Percentiles rank a stretch among this genome's conserved stretches.
Conservation (phyloP, 257 asterid species). For the Nyctanthes arbortristis region DNA sequence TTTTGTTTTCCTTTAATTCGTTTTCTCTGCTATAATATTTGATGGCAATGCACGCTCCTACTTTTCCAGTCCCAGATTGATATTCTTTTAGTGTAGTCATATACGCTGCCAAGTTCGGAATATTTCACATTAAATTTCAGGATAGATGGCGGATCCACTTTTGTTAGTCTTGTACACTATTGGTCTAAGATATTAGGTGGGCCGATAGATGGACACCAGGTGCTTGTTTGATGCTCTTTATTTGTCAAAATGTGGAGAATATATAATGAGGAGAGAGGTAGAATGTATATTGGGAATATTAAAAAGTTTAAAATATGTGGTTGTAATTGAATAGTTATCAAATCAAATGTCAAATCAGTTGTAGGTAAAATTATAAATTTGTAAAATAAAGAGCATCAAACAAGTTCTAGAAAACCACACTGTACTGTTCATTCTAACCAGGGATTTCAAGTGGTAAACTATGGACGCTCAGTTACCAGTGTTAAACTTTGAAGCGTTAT, state of each 20-base stretch:
- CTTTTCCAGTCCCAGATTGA: constrained; percentile 8
- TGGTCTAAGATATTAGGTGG: background rate
- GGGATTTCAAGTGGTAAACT: background rate
- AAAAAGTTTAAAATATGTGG: too few relatives aligned
- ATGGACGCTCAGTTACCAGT: background rate
- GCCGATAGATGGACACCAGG: background rate
- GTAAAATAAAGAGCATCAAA: too few relatives aligned
- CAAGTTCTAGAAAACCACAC: background rate
- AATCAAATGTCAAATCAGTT: too few relatives aligned
- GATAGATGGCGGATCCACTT: background rate
- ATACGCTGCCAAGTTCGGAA: background rate
- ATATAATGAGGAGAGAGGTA: too few relatives aligned
- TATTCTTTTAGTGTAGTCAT: background rate
- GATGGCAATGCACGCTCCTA: constrained; percentile 18
- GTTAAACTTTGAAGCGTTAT: constrained; percentile 10
- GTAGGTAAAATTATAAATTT: too few relatives aligned
- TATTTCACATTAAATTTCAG: background rate
- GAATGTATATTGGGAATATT: too few relatives aligned
- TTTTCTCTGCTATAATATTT: constrained; percentile 13
- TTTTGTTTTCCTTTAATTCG: constrained; percentile 12
- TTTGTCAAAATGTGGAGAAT: too few relatives aligned
- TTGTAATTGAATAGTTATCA: too few relatives aligned
- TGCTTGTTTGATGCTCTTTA: too few relatives aligned
- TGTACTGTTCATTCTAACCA: background rate
- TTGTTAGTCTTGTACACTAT: background rate